Conservation (phyloP, 345 rosid species). For the Sisymbrium irio region DNA sequence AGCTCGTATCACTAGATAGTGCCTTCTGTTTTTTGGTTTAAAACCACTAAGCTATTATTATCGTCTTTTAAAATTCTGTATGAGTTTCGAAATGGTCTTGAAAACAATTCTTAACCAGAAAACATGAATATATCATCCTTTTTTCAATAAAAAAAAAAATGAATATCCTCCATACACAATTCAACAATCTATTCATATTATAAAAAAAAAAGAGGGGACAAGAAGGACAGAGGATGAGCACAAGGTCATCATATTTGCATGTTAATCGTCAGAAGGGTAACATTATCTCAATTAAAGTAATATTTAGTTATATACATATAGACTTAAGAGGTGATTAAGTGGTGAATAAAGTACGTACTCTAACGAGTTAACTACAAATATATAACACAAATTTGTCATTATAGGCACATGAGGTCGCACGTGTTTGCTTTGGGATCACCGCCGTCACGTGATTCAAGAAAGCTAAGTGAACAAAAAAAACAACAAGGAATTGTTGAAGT, state of each 20-base stretch:
- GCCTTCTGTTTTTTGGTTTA: not conserved
- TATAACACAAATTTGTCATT: slow-evolving; percentile 18
- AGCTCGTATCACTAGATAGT: not conserved
- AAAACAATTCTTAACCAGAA: not conserved
- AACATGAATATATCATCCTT: too few species aligned
- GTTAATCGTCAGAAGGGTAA: slow-evolving; percentile 33
- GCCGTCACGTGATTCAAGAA: slow-evolving; percentile 40
- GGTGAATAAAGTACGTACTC: slow-evolving; percentile 16
- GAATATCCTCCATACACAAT: not conserved
- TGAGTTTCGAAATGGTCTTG: not conserved
- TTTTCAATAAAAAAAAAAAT: too few species aligned
- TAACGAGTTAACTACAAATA: slow-evolving; percentile 14
- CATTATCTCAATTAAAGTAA: slow-evolving; percentile 26
- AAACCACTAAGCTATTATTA: not conserved
- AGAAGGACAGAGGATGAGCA: slow-evolving; percentile 32
- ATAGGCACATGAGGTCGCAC: slow-evolving; percentile 41
- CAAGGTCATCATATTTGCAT: slow-evolving; percentile 32
- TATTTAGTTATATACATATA: not conserved
- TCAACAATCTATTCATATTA: slow-evolving; percentile 1
- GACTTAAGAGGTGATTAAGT: slow-evolving; percentile 13
- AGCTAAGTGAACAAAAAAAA: not conserved
- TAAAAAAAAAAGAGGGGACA: slow-evolving; percentile 8
- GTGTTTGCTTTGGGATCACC: slow-evolving; percentile 38
- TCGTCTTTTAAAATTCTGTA: not conserved
- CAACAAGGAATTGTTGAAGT: not conserved